Base-by-base conservation (phyloP, 768 basidiomycete genomes). In the Lactarius pseudohatsudake region DNA sequence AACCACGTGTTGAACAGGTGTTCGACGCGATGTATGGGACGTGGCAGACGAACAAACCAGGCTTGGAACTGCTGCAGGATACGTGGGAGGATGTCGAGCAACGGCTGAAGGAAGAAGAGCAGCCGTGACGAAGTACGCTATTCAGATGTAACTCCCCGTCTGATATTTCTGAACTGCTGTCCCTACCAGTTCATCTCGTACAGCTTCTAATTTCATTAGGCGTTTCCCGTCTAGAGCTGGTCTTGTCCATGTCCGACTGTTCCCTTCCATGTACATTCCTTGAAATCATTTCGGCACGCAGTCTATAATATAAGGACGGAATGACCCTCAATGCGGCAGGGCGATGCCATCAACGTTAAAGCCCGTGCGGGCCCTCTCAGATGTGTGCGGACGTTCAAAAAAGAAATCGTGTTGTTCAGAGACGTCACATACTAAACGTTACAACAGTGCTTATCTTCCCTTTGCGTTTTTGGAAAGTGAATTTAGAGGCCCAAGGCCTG, bases 401-500 rank as follows among this genome's bases (percentile, higher is more conserved):
- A 26, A 50, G 47, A 22, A 26, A 53, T 53, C 11, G 13, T 34
- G 11, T 47, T 36, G 4, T 30, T 8, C n/a, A n/a, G 54, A 55
- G n/a, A 61, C 15, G 18, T 10, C 11, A 36, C 45, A 34, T 15
- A 13, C 45, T 28, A 34, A 34, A 5, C 11, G 32, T 36, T 56
- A 56, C 45, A n/a, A 50, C 9, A 22, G 34, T 53, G 22, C 10
- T 26, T 22, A 40, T 36, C 26, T 53, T 47, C 22, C 6, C 20
- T 4, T 26, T 54, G n/a, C 53, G 1, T 55, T 55, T 55, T 40
- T 30, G 30, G 53, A 57, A 47, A 50, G 50, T 53, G 13, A 54
- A 41, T 9, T 40, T 20, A 20, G 38, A 66, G 28, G 4, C 77
- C 77, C 18, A 83, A 74, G 16, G 78, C 82, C 60, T 75, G 70